phyloP scores from a whole-genome alignment of 768 basidiomycete species.

The Trametopsis cervina region DNA sequence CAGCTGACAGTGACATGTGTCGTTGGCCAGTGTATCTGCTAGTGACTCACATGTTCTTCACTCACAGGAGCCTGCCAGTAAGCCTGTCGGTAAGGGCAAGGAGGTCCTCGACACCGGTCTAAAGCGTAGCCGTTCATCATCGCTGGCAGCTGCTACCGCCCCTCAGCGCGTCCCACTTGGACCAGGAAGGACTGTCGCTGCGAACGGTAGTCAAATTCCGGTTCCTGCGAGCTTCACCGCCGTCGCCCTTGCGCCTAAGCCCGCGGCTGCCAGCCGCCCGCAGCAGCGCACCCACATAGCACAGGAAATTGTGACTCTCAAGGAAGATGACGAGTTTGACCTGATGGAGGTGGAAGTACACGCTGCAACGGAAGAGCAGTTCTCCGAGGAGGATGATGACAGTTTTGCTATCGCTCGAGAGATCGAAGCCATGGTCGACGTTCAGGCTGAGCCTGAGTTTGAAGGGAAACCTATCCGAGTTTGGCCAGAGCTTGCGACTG shows the following conservation, averaged over 20 bases:
- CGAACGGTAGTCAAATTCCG: slow-evolving; percentile 9
- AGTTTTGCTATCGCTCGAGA: slow-evolving; percentile 36
- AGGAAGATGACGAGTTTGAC: slow-evolving; percentile 33
- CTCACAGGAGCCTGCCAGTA: slow-evolving; percentile 40
- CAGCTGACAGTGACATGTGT: no score
- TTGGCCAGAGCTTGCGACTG: slow-evolving; percentile 73
- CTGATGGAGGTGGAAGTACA: slow-evolving; percentile 57
- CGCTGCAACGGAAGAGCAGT: slow-evolving; percentile 24
- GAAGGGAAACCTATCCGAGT: slow-evolving; percentile 38
- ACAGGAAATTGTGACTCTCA: slow-evolving; percentile 28
- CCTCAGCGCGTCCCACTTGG: slow-evolving; percentile 68
- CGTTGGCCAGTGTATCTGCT: no score
- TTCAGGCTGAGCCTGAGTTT: slow-evolving; percentile 34
- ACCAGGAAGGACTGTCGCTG: slow-evolving; percentile 36
- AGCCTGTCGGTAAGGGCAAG: slow-evolving; percentile 57
- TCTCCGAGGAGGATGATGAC: slow-evolving; percentile 36
- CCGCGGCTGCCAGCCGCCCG: slow-evolving; percentile 30
- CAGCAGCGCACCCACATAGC: slow-evolving; percentile 35
- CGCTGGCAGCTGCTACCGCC: slow-evolving; percentile 51
- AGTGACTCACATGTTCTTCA: no score
- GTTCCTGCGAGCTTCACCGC: slow-evolving; percentile 13
- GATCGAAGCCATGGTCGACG: slow-evolving; percentile 57
- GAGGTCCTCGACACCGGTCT: slow-evolving; percentile 44
- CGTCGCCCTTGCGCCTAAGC: slow-evolving; percentile 24
- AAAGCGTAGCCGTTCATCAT: slow-evolving; percentile 59